Conservation (phyloP, 2,329 filamentous ascomycete genomes). For the Teratosphaeria gauchensis region DNA sequence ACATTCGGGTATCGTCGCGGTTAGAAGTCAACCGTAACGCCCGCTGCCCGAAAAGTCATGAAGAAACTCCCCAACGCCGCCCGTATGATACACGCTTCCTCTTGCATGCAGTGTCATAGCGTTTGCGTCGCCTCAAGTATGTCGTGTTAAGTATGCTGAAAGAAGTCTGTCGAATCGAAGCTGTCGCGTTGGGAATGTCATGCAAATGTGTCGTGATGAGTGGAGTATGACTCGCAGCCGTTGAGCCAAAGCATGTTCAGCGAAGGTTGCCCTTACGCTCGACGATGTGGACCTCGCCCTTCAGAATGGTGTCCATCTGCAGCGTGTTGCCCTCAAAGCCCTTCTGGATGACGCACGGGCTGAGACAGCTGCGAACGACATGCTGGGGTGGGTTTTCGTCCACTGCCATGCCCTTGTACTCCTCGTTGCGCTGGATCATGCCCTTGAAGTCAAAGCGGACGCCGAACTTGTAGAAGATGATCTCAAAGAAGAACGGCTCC, state of each 20-base stretch:
- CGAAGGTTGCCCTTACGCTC: constrained; percentile 6
- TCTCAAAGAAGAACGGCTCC: constrained; percentile 4
- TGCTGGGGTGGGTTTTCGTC: constrained; percentile 1
- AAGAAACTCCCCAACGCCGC: not conserved
- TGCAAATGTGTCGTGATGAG: not conserved
- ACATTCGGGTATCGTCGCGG: not conserved
- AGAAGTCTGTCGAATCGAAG: not conserved
- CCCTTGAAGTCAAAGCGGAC: constrained; percentile 4
- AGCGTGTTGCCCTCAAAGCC: not conserved
- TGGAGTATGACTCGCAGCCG: not conserved
- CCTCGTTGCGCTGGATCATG: constrained; percentile 11
- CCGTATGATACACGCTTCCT: not conserved
- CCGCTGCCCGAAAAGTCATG: not conserved
- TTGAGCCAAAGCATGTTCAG: not conserved
- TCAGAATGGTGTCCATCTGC: not conserved
- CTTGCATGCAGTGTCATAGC: not conserved
- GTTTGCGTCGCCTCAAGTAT: not conserved
- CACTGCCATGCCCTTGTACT: constrained; percentile 4
- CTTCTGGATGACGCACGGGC: constrained; percentile 4
- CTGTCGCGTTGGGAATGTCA: not conserved
- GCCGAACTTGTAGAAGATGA: constrained; percentile 4
- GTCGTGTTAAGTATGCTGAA: not conserved
- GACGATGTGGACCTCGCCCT: constrained; percentile 5
- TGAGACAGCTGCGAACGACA: constrained; percentile 4
- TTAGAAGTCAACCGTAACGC: not conserved